Evolutionary conservation across 441 rosid species (phyloP), one percentile per base, ranked within the genome.

Genomic region (Rhodomyrtus psidioides): DNA sequence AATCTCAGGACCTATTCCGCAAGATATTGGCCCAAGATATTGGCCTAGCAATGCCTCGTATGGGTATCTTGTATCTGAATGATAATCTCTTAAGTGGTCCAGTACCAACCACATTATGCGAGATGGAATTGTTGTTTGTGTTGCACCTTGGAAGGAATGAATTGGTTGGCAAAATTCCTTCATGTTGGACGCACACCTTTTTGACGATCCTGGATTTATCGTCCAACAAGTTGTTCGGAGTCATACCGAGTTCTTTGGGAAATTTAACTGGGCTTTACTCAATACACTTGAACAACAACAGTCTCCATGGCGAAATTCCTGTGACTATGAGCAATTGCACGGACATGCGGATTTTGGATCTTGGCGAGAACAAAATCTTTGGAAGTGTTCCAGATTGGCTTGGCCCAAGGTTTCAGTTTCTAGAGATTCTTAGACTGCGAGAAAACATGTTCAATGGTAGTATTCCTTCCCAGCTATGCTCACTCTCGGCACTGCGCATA

Each of bases 201-300:
- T 3, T 49, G 6, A 0, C 7, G 70, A 6, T 28, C 4, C 44
- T 62, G 16, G 75, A 28, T 30, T 19, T 62, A 30, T 62, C 44
- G 0, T 30, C 24, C 24, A 5, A 62, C 74, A 62, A 62, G 74
- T 62, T 62, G 74, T 62, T 6, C 4, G 13, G 24, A 62, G 6
- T 62, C 74, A 28, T 62, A 62, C 12, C 24, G 12, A 62, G 74
- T 62, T 62, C 24, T 62, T 15, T 62, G 12, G 74, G 42, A 62
- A 60, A 28, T 62, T 5, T 1, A 30, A 28, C 0, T 17, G 0
- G 0, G 12, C 74, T 28, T 62, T 0, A 0, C 0, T 28, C 0
- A 8, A 1, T 62, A 17, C 23, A 8, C 23, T 62, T 62, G 42
- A 65, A 21, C 76, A 65, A 65, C 26, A 65, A 65, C 0, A 17